Base-by-base conservation (phyloP, 148 eudicot genomes). In the Diospyros kaki region DNA sequence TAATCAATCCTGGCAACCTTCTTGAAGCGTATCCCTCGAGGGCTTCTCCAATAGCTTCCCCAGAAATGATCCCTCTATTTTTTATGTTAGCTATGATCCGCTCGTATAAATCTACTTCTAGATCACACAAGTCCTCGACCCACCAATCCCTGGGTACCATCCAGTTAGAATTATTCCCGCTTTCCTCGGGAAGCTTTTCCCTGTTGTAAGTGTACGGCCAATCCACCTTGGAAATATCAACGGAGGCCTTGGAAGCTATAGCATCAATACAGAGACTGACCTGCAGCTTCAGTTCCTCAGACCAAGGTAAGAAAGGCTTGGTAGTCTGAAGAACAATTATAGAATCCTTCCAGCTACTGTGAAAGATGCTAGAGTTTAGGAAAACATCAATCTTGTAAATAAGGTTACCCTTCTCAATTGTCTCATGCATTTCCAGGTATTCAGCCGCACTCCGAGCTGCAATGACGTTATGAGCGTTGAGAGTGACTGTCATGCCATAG, bases 71-170 rank as follows among this genome's bases (percentile, higher is more conserved):
- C 42, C 86, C 89, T 80, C 86, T 82, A 69, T 58, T 84, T 79
- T 83, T 89, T 45, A 94, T 88, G 43, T 81, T 79, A 15, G 62
- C 39, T 3, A 94, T 83, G 2, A 91, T 87, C 58, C 83, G 88
- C 69, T 84, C 79, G 66, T 88, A 94, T 40, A 87, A 79, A 73
- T 84, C 90, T 76, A 86, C 78, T 66, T 88, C 98, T 56, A 94
- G 92, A 83, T 89, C 97, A 75, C 89, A 87, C 69, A 94, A 81
- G 75, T 94, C 98, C 87, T 94, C 97, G 44, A 90, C 97, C 97
- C 97, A 94, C 98, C 98, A 94, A 65, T 94, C 97, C n/a, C 71
- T 85, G 1, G 98, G 98, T 50, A 89, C 88, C 38, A 69, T 83
- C 80, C 79, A 75, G 66, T 66, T 83, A 3, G 75, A 66, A 41